phyloP scores from a whole-genome alignment of 2,329 filamentous ascomycete genomes.

The Colletotrichum siamense region DNA sequence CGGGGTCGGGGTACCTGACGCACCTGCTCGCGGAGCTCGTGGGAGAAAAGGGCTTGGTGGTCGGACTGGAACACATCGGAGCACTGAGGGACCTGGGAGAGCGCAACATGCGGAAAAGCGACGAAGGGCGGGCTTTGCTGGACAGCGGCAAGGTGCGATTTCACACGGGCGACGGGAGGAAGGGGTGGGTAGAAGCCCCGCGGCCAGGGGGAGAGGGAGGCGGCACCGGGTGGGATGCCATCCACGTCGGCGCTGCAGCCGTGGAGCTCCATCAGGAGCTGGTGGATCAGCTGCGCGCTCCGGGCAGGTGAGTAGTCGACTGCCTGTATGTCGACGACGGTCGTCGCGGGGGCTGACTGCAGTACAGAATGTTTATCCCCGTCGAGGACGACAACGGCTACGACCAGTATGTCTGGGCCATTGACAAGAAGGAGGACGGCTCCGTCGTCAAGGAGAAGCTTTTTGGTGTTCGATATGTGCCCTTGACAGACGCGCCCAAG shows the following conservation, averaged over 20 bases:
- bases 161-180: constrained; percentile 75
- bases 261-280: constrained; percentile 73
- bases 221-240: constrained; percentile 79
- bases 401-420: constrained; percentile 73
- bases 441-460: constrained; percentile 63
- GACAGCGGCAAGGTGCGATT: constrained; percentile 71
- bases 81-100: constrained; percentile 67
- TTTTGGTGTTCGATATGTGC: constrained; percentile 79
- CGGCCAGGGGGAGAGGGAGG: constrained; percentile 51
- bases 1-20: constrained; percentile 83
- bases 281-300: constrained; percentile 77
- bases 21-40: constrained; percentile 85
- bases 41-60: constrained; percentile 56
- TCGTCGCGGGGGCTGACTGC: background rate
- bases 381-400: constrained; percentile 59
- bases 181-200: constrained; percentile 61
- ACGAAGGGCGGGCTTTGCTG: constrained; percentile 64
- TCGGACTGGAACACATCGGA: constrained; percentile 78
- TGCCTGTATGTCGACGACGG: background rate
- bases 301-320: constrained; percentile 62
- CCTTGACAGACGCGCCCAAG: constrained; percentile 72
- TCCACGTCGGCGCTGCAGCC: constrained; percentile 93
- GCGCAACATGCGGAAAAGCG: constrained; percentile 69
- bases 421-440: constrained; percentile 75
- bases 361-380: constrained; percentile 76